A percentile compares a stretch with the other conserved stretches of the same genome.
These are phyloP conservation scores for Leccinum glutinopallens DNA, from an alignment of 1,284 basidiomycete species.

Conservation along the genomic window DNA sequence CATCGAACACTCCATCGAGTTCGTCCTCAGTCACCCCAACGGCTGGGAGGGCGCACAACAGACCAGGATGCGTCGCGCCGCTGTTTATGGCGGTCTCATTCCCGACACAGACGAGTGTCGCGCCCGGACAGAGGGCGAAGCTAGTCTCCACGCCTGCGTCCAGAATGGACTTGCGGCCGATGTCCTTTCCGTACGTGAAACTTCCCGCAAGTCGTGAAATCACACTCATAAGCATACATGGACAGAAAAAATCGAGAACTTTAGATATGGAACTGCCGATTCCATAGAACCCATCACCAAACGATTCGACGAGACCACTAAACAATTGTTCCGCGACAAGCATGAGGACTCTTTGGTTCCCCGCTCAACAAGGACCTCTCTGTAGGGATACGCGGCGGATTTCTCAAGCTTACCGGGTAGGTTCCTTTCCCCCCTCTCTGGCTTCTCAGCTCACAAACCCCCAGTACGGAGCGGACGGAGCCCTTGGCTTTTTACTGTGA, in stretches of 20 bases:
- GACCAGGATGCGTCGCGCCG: too few species aligned
- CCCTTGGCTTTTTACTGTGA: slow-evolving; percentile 57
- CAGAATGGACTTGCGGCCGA: too few species aligned
- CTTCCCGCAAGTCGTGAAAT: background rate
- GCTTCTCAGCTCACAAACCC: slow-evolving; percentile 10
- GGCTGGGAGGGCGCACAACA: too few species aligned
- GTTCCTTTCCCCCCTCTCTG: slow-evolving; percentile 19
- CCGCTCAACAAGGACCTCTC: slow-evolving; percentile 69
- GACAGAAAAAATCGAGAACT: slow-evolving; percentile 66
- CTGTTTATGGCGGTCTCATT: too few species aligned
- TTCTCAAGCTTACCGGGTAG: slow-evolving; percentile 70
- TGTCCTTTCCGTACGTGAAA: too few species aligned
- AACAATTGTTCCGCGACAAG: slow-evolving; percentile 69
- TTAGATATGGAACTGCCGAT: slow-evolving; percentile 68
- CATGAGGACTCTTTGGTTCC: slow-evolving; percentile 70
- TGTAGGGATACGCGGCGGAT: slow-evolving; percentile 71
- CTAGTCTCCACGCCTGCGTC: too few species aligned
- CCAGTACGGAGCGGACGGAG: slow-evolving; percentile 69
- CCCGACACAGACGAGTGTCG: too few species aligned
- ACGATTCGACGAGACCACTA: slow-evolving; percentile 79
- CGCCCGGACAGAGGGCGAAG: too few species aligned
- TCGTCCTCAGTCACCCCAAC: too few species aligned
- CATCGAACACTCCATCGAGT: too few species aligned
- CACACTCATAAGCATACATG: slow-evolving; percentile 9
- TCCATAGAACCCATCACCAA: slow-evolving; percentile 51